Conservation (phyloP, 148 eudicot species). For the Bassia scoparia region DNA sequence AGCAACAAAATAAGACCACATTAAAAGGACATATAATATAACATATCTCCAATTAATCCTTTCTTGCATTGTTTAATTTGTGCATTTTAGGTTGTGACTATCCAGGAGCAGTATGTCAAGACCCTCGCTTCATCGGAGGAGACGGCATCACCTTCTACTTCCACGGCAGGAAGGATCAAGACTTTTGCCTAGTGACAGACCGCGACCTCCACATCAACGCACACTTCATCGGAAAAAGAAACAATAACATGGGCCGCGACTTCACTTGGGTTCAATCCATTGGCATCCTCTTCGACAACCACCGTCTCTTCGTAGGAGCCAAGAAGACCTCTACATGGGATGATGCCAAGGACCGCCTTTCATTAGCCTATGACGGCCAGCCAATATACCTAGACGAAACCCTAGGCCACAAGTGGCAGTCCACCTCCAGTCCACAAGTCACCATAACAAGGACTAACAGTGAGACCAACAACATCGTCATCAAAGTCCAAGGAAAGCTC, state of each 20-base stretch:
- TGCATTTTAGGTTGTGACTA: conserved; percentile 36
- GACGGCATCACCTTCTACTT: conserved; percentile 54
- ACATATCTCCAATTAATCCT: too few species aligned
- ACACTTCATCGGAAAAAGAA: conserved; percentile 44
- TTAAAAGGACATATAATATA: too few species aligned
- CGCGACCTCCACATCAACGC: conserved; percentile 52
- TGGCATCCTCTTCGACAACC: conserved; percentile 46
- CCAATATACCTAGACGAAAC: conserved; percentile 28
- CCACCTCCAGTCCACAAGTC: conserved; percentile 24
- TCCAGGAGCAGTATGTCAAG: conserved; percentile 57
- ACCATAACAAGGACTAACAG: conserved; percentile 29
- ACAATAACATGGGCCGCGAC: conserved; percentile 35
- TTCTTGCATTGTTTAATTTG: neutral
- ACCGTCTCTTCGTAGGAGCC: conserved; percentile 39
- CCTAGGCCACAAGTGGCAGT: conserved; percentile 30
- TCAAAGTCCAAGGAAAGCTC: conserved; percentile 35
- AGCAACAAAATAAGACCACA: too few species aligned
- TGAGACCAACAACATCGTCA: conserved; percentile 27
- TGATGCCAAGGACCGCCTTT: conserved; percentile 34
- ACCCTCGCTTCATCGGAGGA: conserved; percentile 51
- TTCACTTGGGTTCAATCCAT: conserved; percentile 55
- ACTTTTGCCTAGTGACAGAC: conserved; percentile 49
- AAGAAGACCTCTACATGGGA: conserved; percentile 41
- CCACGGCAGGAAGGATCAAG: conserved; percentile 44
- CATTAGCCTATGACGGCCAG: conserved; percentile 32